Conservation (phyloP, 495 filamentous ascomycete genomes). For the Staphylotrichum tortipilum region DNA sequence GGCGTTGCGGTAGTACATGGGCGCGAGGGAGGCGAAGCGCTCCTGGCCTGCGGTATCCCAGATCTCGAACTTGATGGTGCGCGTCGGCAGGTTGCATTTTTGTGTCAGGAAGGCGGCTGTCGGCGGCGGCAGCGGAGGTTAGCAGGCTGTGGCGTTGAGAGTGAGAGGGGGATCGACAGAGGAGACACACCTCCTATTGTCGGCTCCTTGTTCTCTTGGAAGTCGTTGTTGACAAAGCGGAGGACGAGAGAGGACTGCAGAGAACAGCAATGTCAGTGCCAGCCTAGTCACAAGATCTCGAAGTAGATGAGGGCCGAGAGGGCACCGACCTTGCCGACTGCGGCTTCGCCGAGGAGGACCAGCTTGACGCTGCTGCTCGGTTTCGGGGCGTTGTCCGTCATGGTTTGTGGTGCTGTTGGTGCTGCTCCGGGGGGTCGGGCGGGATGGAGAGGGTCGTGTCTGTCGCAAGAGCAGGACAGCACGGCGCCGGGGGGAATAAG, state of each 20-base stretch:
- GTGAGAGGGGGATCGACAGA: background rate
- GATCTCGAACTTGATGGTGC: slow-evolving; percentile 99
- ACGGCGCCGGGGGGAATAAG: too few relatives aligned
- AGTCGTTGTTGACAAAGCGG: slow-evolving; percentile 99
- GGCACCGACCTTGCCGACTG: slow-evolving; percentile 79
- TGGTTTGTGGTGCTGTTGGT: slow-evolving; percentile 13
- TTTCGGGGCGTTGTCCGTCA: slow-evolving; percentile 66
- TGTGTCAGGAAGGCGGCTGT: slow-evolving; percentile 95
- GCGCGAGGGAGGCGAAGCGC: slow-evolving; percentile 90
- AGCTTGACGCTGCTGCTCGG: slow-evolving; percentile 99
- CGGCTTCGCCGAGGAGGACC: slow-evolving; percentile 91
- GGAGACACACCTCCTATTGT: slow-evolving; percentile 83
- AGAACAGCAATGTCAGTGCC: slow-evolving; percentile 5
- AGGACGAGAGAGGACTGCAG: slow-evolving; percentile 89
- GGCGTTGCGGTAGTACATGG: slow-evolving; percentile 99
- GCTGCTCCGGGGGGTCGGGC: background rate
- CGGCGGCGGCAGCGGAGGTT: background rate
- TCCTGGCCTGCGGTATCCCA: slow-evolving; percentile 99
- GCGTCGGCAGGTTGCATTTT: slow-evolving; percentile 90
- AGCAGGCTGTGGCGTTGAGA: background rate
- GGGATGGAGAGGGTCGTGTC: too few relatives aligned
- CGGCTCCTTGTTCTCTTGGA: slow-evolving; percentile 99
- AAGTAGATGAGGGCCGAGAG: background rate
- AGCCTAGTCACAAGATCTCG: slow-evolving; percentile 9
- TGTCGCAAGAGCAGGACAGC: too few relatives aligned